phyloP scores from a whole-genome alignment of 2,329 filamentous ascomycete species.

The Apiospora hydei region DNA sequence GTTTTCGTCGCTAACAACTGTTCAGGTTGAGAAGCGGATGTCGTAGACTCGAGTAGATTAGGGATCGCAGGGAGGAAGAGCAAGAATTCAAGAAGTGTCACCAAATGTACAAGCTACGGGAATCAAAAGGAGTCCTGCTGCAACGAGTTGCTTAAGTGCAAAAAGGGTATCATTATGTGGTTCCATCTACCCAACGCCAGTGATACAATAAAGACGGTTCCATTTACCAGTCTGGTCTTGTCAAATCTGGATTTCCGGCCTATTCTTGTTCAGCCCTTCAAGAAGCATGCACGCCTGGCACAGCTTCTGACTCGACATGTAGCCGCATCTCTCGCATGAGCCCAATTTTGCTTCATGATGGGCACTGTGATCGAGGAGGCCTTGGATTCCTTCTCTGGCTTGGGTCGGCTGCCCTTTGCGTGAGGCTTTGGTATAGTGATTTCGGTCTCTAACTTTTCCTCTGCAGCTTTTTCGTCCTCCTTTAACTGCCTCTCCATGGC shows the following conservation, averaged over 20 bases:
- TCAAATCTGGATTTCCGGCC: constrained; percentile 64
- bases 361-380: constrained; percentile 34
- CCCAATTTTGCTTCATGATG: constrained; percentile 75
- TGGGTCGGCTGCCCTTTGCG: neutral
- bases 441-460: constrained; percentile 70
- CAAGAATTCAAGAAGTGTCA: neutral
- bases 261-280: constrained; percentile 87
- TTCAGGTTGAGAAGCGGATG: constrained; percentile 60
- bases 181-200: constrained; percentile 16
- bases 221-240: neutral
- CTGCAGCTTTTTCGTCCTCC: constrained; percentile 67
- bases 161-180: constrained; percentile 25
- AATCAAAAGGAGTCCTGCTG: constrained; percentile 17
- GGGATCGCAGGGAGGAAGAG: neutral
- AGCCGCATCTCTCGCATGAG: constrained; percentile 86
- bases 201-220: constrained; percentile 10
- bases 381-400: constrained; percentile 35
- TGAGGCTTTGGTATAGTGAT: constrained; percentile 52
- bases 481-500: constrained; percentile 79
- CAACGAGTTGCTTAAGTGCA: constrained; percentile 4
- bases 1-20: neutral
- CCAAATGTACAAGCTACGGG: constrained; percentile 25
- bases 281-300: constrained; percentile 94
- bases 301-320: constrained; percentile 91
- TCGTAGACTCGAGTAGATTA: constrained; percentile 43